phyloP scores from a whole-genome alignment of 768 basidiomycete species.

The Mycena vitilis region DNA sequence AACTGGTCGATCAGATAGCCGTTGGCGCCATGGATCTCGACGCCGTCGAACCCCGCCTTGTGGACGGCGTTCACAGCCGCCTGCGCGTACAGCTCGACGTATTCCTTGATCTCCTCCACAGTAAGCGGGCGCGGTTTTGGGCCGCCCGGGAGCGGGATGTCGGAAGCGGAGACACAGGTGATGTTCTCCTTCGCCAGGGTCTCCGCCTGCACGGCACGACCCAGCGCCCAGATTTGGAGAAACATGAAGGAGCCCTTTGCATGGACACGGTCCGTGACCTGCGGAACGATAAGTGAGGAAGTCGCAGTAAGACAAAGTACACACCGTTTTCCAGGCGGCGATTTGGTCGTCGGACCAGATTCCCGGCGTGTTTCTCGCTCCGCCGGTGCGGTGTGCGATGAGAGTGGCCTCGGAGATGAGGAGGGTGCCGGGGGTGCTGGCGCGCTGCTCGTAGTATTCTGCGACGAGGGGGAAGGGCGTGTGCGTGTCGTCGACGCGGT shows the following conservation, averaged over 20 bases:
- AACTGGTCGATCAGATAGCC: conserved; percentile 59
- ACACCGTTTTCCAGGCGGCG: conserved; percentile 56
- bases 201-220: conserved; percentile 44
- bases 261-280: conserved; percentile 34
- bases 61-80: conserved; percentile 59
- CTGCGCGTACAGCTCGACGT: conserved; percentile 52
- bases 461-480: conserved; percentile 46
- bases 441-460: conserved; percentile 42
- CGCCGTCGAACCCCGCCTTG: conserved; percentile 66
- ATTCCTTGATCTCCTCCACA: conserved; percentile 48
- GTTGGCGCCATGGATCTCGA: conserved; percentile 55
- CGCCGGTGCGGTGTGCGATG: conserved; percentile 46
- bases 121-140: conserved; percentile 44
- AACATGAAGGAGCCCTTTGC: conserved; percentile 48
- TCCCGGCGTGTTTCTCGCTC: conserved; percentile 50
- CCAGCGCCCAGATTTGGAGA: conserved; percentile 63
- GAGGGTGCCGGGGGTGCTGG: conserved; percentile 45
- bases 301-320: conserved; percentile 7
- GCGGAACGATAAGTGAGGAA: neutral
- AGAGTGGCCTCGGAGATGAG: conserved; percentile 54
- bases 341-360: conserved; percentile 58
- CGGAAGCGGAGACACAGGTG: conserved; percentile 44
- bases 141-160: conserved; percentile 29
- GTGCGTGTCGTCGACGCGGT: conserved; percentile 47
- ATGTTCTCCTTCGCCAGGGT: conserved; percentile 44